Conservation (phyloP, 2,329 filamentous ascomycete genomes). For the Ciborinia camelliae region DNA sequence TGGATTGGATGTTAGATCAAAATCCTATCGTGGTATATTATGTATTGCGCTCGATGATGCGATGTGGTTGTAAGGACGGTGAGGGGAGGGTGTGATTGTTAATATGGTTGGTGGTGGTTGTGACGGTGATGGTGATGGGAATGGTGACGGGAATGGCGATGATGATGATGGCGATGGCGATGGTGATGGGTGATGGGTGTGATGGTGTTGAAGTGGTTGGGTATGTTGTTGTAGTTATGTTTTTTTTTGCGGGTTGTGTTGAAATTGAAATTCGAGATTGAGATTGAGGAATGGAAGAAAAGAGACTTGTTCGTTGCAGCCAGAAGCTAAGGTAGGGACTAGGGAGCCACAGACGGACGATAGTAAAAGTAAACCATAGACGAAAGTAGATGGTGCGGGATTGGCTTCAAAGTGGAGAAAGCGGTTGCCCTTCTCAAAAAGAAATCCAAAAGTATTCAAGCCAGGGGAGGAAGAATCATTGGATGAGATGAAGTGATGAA, state of each 20-base stretch:
- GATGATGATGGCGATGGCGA: conserved; percentile 3
- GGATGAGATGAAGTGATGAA: background rate
- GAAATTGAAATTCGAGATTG: conserved; percentile 14
- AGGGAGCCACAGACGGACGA: conserved; percentile 5
- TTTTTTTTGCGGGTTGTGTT: conserved; percentile 18
- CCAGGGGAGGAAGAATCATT: conserved; percentile 8
- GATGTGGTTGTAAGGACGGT: conserved; percentile 9
- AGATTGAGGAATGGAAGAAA: conserved; percentile 18
- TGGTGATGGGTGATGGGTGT: conserved; percentile 8
- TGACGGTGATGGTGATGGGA: background rate
- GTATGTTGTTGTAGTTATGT: conserved; percentile 9
- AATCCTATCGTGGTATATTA: background rate
- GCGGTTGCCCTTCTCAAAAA: background rate
- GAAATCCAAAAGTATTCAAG: background rate
- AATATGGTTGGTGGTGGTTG: conserved; percentile 12
- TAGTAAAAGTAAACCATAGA: background rate
- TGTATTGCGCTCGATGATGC: background rate
- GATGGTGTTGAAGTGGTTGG: conserved; percentile 18
- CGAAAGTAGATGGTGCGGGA: too few species aligned
- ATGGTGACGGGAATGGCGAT: background rate
- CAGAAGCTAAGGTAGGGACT: conserved; percentile 7
- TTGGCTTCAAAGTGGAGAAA: background rate
- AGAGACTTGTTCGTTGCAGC: conserved; percentile 19
- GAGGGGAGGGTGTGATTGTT: background rate
- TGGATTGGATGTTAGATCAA: background rate